Evolutionary conservation across 1,284 basidiomycete species (phyloP).

Genomic region (Microbotryum lychnidis-dioicae): DNA sequence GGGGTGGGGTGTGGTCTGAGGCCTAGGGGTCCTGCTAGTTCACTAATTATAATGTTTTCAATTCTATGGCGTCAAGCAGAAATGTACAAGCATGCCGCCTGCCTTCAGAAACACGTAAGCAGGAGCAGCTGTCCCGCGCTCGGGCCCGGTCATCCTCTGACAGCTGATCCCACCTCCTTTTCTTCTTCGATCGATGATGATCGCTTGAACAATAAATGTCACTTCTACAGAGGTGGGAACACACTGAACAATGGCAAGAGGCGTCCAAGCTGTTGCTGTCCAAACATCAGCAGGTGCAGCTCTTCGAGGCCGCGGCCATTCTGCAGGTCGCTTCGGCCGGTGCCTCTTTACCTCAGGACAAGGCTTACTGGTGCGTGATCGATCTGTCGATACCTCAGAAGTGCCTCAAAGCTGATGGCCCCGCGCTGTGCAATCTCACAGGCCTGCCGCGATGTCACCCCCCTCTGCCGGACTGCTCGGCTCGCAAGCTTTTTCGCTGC

Average conservation of each 20-base stretch:
- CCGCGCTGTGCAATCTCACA: constrained; percentile 41
- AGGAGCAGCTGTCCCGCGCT: neutral
- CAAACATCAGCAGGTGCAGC: constrained; percentile 96
- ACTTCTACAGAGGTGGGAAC: neutral
- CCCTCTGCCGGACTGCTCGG: constrained; percentile 43
- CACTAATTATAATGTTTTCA: no score
- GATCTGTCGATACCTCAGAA: no score
- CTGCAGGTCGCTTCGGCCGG: constrained; percentile 55
- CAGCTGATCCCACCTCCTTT: neutral
- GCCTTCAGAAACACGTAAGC: neutral
- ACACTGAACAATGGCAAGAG: constrained; percentile 72
- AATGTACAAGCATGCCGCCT: neutral
- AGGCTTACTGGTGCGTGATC: constrained; percentile 69
- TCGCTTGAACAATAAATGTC: neutral
- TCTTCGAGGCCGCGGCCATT: constrained; percentile 94
- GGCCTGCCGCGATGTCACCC: constrained; percentile 50
- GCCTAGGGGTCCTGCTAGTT: no score
- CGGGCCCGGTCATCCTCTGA: neutral
- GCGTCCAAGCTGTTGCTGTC: constrained; percentile 86
- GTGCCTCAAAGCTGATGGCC: neutral
- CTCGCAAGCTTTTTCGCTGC: constrained; percentile 33
- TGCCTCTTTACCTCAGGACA: constrained; percentile 81
- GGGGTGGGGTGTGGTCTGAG: no score
- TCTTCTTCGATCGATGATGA: neutral
- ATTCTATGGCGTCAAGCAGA: no score